Evolutionary conservation across 2,329 filamentous ascomycete species (phyloP).

Genomic region (Diaporthe longicolla): DNA sequence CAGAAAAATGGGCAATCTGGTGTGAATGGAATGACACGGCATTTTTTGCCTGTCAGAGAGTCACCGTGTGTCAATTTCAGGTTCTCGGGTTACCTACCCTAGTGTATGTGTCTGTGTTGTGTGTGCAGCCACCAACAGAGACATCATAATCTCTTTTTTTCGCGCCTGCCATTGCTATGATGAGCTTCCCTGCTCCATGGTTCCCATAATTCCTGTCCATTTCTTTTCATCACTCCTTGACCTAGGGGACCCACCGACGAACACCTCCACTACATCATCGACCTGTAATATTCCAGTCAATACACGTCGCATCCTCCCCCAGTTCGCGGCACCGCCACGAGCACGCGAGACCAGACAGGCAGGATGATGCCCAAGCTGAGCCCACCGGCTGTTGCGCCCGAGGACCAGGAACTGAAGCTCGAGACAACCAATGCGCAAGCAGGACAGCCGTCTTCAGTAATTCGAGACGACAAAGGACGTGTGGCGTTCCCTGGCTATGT

Average conservation of each 20-base stretch:
- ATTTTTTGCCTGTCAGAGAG: slow-evolving; percentile 8
- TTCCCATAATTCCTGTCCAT: slow-evolving; percentile 16
- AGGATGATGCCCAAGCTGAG: slow-evolving; percentile 32
- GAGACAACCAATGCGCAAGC: slow-evolving; percentile 46
- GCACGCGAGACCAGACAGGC: slow-evolving; percentile 13
- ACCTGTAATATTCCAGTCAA: background rate
- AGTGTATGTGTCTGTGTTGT: no score
- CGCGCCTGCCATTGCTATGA: background rate
- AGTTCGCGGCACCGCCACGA: slow-evolving; percentile 11
- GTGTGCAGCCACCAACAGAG: background rate
- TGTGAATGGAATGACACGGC: slow-evolving; percentile 1
- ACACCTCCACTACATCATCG: background rate
- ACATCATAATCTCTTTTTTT: slow-evolving; percentile 20
- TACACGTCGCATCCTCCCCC: background rate
- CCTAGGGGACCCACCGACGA: background rate
- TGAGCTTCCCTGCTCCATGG: background rate
- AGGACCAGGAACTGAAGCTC: slow-evolving; percentile 46
- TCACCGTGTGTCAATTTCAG: background rate
- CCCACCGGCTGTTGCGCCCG: slow-evolving; percentile 3
- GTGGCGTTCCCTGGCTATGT: slow-evolving; percentile 53
- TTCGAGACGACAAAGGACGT: slow-evolving; percentile 50
- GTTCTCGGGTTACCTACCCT: background rate
- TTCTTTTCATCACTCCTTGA: background rate
- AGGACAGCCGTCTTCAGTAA: slow-evolving; percentile 49
- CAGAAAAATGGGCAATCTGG: background rate